Evolutionary conservation across 2,329 filamentous ascomycete genomes (phyloP).

Genomic region (Clarireedia homoeocarpa): DNA sequence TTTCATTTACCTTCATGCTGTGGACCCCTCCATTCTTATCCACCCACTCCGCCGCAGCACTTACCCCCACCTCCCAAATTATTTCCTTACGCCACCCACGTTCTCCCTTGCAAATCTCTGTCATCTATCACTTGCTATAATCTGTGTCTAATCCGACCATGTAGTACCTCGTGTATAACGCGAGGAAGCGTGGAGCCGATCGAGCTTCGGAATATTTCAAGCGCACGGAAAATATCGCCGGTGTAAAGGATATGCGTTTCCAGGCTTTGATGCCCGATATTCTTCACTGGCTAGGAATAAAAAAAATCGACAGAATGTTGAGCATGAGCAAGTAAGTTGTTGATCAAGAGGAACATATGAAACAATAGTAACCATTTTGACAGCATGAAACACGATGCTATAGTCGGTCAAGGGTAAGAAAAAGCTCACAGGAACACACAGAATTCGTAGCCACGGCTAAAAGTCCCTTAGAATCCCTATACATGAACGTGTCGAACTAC

Average conservation of each 20-base stretch:
- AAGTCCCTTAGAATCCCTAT: constrained; percentile 62
- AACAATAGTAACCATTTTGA: constrained; percentile 18
- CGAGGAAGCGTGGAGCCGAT: constrained; percentile 70
- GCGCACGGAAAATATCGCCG: constrained; percentile 95
- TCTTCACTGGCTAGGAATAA: constrained; percentile 95
- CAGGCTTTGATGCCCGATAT: constrained; percentile 98
- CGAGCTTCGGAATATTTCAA: constrained; percentile 90
- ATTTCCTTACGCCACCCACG: constrained; percentile 13
- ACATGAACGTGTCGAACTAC: constrained; percentile 81
- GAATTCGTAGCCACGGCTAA: constrained; percentile 8
- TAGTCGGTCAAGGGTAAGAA: constrained; percentile 66
- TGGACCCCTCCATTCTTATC: constrained; percentile 5
- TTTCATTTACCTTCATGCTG: constrained; percentile 10
- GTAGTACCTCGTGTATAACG: constrained; percentile 59
- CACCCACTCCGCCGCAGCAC: constrained; percentile 52
- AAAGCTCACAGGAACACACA: neutral
- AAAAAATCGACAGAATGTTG: constrained; percentile 96
- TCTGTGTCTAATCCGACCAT: constrained; percentile 17
- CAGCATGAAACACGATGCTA: constrained; percentile 86
- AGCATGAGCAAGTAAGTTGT: constrained; percentile 75
- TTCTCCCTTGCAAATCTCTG: constrained; percentile 9
- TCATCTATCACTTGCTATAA: constrained; percentile 3
- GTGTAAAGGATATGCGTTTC: constrained; percentile 95
- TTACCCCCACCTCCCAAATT: constrained; percentile 56
- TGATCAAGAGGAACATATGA: constrained; percentile 8